Base-by-base conservation (phyloP, 192 early-diverging fungal species). In the Pilaira anomala region DNA sequence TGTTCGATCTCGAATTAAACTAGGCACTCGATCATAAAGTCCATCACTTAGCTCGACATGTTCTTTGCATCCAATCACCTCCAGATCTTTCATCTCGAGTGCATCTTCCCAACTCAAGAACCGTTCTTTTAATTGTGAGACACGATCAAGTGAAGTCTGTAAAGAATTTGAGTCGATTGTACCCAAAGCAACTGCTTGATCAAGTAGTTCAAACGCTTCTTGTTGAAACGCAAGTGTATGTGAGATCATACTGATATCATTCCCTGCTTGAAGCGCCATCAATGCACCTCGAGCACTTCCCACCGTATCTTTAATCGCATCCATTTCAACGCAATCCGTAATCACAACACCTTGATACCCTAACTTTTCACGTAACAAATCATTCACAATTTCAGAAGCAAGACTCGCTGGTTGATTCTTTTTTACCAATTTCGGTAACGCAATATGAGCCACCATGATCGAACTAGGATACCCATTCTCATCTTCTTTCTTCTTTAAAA, bases 291-390 rank as follows among this genome's bases (percentile, higher is more conserved):
- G 48, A 11, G 64, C 53, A 12, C 55, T 48, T 19, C 74, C 74
- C 14, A 63, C 59, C 6, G 65, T 71, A 26, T 70, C 60, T 19
- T 70, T 71, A 24, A 76, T 65, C 6, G 74, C 74, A 21, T 76
- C 69, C 74, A 76, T 76, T 48, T 76, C 74, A 19, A 76, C 24
- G 42, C 74, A 76, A 30, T 76, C 74, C 0, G 74, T 76, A n/a
- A 71, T 67, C 33, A 71, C 62, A 7, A 76, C 24, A 19, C 74
- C 74, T 18, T 65, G 24, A 49, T 76, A 76, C 16, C 62, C 62
- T 16, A 76, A 50, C 11, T 46, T 24, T n/a, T 66, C 41, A 28
- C 74, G 50, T 45, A 76, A 42, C 13, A 76, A 25, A 26, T 63
- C 73, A 6, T 44, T 49, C 9, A 51, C 68, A 48, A 76, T 57